Evolutionary conservation across 2,329 filamentous ascomycete genomes (phyloP), one percentile per base, ranked within the genome.

Genomic region (Lecanicillium sp.): DNA sequence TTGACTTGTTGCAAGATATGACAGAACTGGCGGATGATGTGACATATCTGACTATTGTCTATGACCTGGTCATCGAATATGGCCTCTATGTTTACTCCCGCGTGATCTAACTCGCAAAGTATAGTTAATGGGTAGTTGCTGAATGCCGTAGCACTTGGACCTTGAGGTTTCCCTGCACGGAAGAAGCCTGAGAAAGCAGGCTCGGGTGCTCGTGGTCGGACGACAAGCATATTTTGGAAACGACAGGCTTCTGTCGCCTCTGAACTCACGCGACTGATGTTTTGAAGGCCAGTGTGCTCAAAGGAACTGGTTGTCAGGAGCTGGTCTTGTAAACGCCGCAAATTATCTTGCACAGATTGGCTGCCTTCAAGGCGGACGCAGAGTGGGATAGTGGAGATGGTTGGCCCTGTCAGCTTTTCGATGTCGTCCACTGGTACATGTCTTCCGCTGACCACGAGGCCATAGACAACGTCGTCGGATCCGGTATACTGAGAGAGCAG

Each of bases 371-470:
- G 48, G 0, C 52, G 51, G 1, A 74, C 57, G 12, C 69, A 63
- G 12, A 73, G 57, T 1, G 72, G 72, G 3, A 75, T 63, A 0
- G 72, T 75, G 4, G 70, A 66, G 38, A 75, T 70, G 58, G 72
- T 71, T 2, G 72, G 72, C 0, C 70, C 72, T 42, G 71, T 64
- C 19, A 75, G 71, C 39, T 67, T 54, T 37, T 71, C 65, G 49
- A 63, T 54, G 1, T 63, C 65, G 1, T 54, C 51, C 18, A 68
- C 55, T 0, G 62, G 55, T 3, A 60, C 59, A 36, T 65, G 63
- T 17, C 72, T 67, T 4, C 73, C 73, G 0, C 70, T 72, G 1
- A 75, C 57, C 0, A 70, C 74, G 53, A 71, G 68, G n/a, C 71
- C 71, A 38, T 74, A 73, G 9, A 74, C 57, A 4, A 75, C 60